These are phyloP conservation scores for Gossypium gossypioides DNA, from an alignment of 441 rosid species.

Conservation along the genomic window DNA sequence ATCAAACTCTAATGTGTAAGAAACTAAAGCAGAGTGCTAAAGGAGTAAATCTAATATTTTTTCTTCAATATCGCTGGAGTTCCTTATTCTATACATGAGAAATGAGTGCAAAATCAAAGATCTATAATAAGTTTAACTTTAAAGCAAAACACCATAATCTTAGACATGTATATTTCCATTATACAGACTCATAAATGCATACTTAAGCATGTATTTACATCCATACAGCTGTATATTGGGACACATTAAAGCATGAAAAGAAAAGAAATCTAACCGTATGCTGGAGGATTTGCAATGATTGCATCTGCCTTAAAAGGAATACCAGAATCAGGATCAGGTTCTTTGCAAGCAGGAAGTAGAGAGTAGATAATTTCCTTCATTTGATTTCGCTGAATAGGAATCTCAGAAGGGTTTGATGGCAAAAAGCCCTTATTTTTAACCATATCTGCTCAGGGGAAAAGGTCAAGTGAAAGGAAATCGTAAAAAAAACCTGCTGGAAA, in stretches of 20 bases:
- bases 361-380: conserved; percentile 76
- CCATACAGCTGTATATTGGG: not conserved
- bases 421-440: conserved; percentile 95
- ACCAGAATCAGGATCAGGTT: conserved; percentile 78
- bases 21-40: not conserved
- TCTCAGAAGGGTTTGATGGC: conserved; percentile 96
- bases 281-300: conserved; percentile 96
- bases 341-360: conserved; percentile 86
- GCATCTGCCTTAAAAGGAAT: conserved; percentile 87
- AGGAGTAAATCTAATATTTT: not conserved
- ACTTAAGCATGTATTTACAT: not conserved
- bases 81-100: not conserved
- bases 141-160: not conserved
- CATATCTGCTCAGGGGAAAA: conserved; percentile 62
- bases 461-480: conserved; percentile 12
- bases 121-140: not conserved
- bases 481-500: conserved; percentile 12
- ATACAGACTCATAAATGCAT: not conserved
- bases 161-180: not conserved
- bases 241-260: conserved; percentile 3
- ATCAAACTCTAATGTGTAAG: not conserved
- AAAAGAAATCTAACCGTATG: conserved; percentile 55
- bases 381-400: conserved; percentile 80
- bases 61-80: not conserved
- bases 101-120: not conserved